phyloP scores from a whole-genome alignment of 208 protist genomes.

The Hexamita inflata region DNA sequence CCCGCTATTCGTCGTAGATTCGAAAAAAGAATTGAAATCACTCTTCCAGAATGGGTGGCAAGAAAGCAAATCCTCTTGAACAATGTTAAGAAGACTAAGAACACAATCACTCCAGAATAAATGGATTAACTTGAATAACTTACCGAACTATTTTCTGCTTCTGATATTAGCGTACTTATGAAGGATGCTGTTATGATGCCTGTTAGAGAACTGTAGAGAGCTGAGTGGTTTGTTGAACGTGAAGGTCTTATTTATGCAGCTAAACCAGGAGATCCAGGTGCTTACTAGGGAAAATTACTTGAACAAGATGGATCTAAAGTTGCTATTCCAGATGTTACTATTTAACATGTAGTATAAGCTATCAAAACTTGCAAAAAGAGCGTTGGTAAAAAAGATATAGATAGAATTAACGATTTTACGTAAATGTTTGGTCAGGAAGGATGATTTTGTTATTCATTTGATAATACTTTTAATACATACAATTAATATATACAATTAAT shows the following conservation, averaged over 20 bases:
- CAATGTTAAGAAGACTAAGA: not conserved
- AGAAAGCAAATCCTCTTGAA: conserved; percentile 1
- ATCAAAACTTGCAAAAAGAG: not conserved
- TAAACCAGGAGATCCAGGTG: conserved; percentile 29
- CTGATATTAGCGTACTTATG: conserved; percentile 79
- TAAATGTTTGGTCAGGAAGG: not conserved
- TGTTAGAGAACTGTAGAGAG: conserved; percentile 76
- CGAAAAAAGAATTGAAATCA: conserved; percentile 68
- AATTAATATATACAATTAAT: too few relatives aligned
- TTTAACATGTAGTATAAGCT: not conserved
- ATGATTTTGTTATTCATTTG: too few relatives aligned
- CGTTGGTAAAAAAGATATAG: not conserved
- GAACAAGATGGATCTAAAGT: conserved; percentile 26
- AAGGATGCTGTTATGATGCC: conserved; percentile 89
- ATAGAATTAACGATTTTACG: not conserved
- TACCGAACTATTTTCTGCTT: conserved; percentile 53
- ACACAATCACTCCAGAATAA: not conserved
- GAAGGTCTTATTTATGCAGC: conserved; percentile 21
- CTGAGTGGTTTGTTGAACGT: conserved; percentile 54
- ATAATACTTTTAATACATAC: too few relatives aligned
- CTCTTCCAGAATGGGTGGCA: conserved; percentile 60
- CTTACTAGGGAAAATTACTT: conserved; percentile 31
- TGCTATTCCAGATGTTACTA: conserved; percentile 38
- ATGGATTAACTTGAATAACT: conserved; percentile 15
- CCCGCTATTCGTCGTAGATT: conserved; percentile 57